A percentile compares a stretch with the other conserved stretches of the same genome.
These are phyloP conservation scores for Torulaspora quercuum DNA, from an alignment of 805 yeast genomes.

Conservation along the genomic window DNA sequence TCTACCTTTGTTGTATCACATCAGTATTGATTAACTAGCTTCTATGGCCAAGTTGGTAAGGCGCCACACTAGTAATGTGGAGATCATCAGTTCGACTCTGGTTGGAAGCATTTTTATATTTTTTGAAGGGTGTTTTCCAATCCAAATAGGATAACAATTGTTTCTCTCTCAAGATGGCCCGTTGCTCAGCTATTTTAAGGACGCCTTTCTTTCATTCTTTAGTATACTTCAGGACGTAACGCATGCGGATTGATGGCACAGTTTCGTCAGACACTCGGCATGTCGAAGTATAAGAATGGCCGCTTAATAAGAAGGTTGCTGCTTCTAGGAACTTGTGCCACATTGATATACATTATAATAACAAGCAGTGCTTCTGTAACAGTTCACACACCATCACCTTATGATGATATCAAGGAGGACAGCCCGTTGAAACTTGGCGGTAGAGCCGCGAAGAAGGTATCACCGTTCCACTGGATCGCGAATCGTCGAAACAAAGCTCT, in stretches of 20 bases:
- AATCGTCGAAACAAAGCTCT: slow-evolving; percentile 8
- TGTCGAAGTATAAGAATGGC: slow-evolving; percentile 4
- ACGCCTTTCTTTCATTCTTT: no score
- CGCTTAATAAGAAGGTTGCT: slow-evolving; percentile 1
- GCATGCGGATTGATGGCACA: neutral
- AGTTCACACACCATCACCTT: neutral
- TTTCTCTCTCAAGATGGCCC: neutral
- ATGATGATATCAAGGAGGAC: neutral
- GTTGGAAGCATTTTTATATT: slow-evolving; percentile 52
- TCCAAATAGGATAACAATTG: no score
- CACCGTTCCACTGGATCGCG: slow-evolving; percentile 14
- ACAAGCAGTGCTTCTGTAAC: slow-evolving; percentile 1
- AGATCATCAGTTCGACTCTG: slow-evolving; percentile 80
- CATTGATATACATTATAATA: slow-evolving; percentile 1
- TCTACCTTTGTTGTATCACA: neutral
- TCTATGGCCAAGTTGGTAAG: slow-evolving; percentile 72
- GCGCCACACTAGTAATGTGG: slow-evolving; percentile 88
- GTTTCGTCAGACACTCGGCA: slow-evolving; percentile 1
- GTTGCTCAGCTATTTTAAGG: no score
- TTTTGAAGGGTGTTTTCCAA: slow-evolving; percentile 3
- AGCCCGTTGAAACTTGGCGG: neutral
- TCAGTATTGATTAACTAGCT: slow-evolving; percentile 35
- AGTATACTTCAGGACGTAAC: neutral
- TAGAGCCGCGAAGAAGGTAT: slow-evolving; percentile 8
- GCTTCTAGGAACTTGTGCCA: neutral